phyloP scores from a whole-genome alignment of 2,329 filamentous ascomycete genomes.

The Aspergillus pseudoglaucus region DNA sequence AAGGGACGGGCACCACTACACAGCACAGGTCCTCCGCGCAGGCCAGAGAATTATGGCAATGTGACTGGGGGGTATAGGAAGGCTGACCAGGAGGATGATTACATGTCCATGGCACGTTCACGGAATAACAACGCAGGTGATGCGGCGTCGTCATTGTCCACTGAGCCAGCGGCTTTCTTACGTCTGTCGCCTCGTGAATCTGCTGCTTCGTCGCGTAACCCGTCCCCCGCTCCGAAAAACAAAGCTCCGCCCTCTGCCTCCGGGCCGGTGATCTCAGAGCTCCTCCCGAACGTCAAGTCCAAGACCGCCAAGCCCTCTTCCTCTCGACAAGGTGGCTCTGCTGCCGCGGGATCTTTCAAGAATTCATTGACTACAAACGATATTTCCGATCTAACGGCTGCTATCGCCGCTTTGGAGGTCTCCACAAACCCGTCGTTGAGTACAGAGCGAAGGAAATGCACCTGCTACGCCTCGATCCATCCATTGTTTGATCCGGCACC shows the following conservation, averaged over 20 bases:
- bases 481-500: conserved; percentile 84
- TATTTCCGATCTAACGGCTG: conserved; percentile 57
- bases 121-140: conserved; percentile 32
- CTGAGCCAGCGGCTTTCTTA: conserved; percentile 45
- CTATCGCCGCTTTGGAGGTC: conserved; percentile 84
- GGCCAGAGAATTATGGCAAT: conserved; percentile 59
- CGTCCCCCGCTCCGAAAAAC: conserved; percentile 29
- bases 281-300: conserved; percentile 52
- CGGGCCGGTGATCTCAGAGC: conserved; percentile 76
- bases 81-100: conserved; percentile 62
- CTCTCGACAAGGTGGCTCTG: conserved; percentile 73
- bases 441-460: conserved; percentile 64
- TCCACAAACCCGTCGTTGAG: conserved; percentile 74
- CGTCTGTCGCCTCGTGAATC: conserved; percentile 34
- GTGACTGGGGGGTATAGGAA: conserved; percentile 69
- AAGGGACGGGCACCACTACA: conserved; percentile 59
- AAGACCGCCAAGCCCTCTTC: conserved; percentile 59
- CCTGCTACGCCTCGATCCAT: conserved; percentile 82
- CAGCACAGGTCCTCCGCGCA: conserved; percentile 54
- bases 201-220: conserved; percentile 40
- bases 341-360: conserved; percentile 65
- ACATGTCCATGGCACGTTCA: conserved; percentile 53
- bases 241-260: conserved; percentile 61
- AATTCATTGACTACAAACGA: conserved; percentile 41
- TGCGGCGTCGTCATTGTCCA: conserved; percentile 38